Evolutionary conservation across 352 stramenopile species (phyloP).

Genomic region (Globisporangium okanoganense): DNA sequence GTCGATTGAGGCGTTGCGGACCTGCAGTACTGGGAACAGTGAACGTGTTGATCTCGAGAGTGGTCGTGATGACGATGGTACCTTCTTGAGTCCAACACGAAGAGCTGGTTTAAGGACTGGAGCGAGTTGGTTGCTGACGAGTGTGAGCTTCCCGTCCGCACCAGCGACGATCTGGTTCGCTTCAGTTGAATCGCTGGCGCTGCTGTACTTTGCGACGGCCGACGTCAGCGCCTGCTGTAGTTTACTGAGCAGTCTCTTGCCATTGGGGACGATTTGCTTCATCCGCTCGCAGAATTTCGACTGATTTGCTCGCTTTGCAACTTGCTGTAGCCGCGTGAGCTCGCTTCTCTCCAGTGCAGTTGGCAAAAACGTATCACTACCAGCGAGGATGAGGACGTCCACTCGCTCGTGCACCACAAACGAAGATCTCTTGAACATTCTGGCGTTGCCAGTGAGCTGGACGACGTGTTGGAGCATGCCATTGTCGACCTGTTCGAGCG

Average conservation of each 20-base stretch:
- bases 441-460: neutral
- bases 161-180: neutral
- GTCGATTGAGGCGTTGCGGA: neutral
- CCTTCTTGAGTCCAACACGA: neutral
- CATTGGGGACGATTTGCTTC: neutral
- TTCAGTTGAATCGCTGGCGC: neutral
- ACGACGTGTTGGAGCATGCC: neutral
- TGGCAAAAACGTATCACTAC: neutral
- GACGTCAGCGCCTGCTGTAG: neutral
- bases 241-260: neutral
- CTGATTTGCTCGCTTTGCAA: neutral
- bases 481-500: neutral
- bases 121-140: neutral
- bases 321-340: neutral
- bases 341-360: neutral
- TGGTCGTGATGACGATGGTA: neutral
- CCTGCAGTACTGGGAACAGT: neutral
- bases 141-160: neutral
- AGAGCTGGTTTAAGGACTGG: neutral
- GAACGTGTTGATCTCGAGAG: neutral
- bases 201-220: neutral
- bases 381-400: neutral
- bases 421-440: constrained; percentile 4
- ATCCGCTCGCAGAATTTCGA: neutral
- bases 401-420: neutral